A percentile compares a stretch with the other conserved stretches of the same genome.
Conservation (phyloP, 202 grass and related monocot species). For the Zizania palustris region DNA sequence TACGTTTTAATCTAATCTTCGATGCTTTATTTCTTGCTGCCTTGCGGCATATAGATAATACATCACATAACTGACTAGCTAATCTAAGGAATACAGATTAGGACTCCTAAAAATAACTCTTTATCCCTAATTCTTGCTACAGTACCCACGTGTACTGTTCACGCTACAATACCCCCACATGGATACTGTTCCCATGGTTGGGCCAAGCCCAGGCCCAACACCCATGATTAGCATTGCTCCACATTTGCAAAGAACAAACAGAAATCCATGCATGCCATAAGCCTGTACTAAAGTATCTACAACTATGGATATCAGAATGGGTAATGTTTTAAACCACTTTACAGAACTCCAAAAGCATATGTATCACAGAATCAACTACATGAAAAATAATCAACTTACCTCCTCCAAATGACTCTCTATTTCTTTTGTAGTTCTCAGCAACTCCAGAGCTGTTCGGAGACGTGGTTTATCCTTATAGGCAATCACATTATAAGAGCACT, state of each 20-base stretch:
- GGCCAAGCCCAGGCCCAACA: too few relatives aligned
- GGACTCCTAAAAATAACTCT: too few relatives aligned
- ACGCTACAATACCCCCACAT: too few relatives aligned
- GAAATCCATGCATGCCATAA: background rate
- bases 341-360: background rate
- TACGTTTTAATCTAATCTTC: too few relatives aligned
- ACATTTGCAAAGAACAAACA: background rate
- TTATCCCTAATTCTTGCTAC: too few relatives aligned
- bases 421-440: slow-evolving; percentile 80
- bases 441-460: slow-evolving; percentile 74
- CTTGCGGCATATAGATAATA: too few relatives aligned
- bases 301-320: background rate
- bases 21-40: too few relatives aligned
- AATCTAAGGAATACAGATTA: too few relatives aligned
- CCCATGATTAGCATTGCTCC: too few relatives aligned
- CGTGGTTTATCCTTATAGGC: slow-evolving; percentile 89
- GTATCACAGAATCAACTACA: slow-evolving; percentile 26
- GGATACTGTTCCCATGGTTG: too few relatives aligned
- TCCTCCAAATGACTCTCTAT: slow-evolving; percentile 71
- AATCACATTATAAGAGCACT: slow-evolving; percentile 83
- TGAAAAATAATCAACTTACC: slow-evolving; percentile 44
- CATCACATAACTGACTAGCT: too few relatives aligned
- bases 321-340: background rate
- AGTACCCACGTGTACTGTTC: too few relatives aligned
- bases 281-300: background rate